phyloP scores from a whole-genome alignment of 208 protist genomes.

The Dictyostelium gargantuum region DNA sequence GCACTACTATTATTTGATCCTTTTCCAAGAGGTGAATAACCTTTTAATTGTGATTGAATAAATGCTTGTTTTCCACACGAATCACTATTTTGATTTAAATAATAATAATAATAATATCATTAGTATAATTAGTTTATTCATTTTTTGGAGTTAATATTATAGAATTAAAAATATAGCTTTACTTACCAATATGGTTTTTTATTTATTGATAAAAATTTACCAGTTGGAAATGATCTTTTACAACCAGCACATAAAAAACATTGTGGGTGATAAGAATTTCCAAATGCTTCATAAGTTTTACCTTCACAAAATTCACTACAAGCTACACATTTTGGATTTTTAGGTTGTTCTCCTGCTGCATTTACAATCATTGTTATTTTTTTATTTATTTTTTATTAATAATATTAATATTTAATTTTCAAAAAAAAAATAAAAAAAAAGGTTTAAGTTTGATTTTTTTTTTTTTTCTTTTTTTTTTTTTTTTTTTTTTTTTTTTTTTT shows the following conservation, averaged over 20 bases:
- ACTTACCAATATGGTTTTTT: slow-evolving; percentile 58
- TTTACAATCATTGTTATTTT: slow-evolving; percentile 14
- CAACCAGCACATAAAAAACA: slow-evolving; percentile 48
- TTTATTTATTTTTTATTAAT: neutral
- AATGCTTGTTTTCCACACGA: slow-evolving; percentile 48
- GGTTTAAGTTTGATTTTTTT: no score
- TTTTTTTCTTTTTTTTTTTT: neutral
- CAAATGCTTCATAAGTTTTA: slow-evolving; percentile 56
- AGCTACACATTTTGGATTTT: slow-evolving; percentile 48
- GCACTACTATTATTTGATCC: neutral
- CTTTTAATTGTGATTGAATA: slow-evolving; percentile 49
- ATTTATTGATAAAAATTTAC: slow-evolving; percentile 51
- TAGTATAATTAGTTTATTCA: no score
- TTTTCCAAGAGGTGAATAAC: slow-evolving; percentile 2
- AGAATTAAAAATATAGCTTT: neutral
- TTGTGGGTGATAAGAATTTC: slow-evolving; percentile 39
- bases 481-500: no score
- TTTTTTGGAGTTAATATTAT: neutral
- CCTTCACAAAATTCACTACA: slow-evolving; percentile 55
- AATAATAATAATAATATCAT: neutral
- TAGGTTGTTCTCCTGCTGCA: neutral
- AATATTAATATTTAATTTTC: no score
- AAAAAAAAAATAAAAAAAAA: no score
- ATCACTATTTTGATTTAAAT: slow-evolving; percentile 16
- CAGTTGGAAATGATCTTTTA: slow-evolving; percentile 39